A percentile compares a stretch with the other conserved stretches of the same genome.
Evolutionary conservation across 352 stramenopile species (phyloP).

Genomic region (Pythium folliculosum): DNA sequence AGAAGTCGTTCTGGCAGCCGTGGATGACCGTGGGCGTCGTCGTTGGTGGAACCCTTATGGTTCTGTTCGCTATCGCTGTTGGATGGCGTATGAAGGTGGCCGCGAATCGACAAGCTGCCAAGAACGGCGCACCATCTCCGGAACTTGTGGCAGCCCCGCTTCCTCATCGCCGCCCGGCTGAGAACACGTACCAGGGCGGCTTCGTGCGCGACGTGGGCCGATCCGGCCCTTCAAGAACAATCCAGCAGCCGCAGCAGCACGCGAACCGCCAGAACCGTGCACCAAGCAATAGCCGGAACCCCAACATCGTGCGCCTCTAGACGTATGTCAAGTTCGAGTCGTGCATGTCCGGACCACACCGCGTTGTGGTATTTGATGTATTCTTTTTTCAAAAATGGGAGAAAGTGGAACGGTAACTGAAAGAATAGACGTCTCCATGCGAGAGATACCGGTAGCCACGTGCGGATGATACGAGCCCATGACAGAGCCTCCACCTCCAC

Average conservation of each 20-base stretch:
- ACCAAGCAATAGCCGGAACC: conserved; percentile 29
- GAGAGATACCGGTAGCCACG: not conserved
- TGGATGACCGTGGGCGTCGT: conserved; percentile 77
- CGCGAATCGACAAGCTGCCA: conserved; percentile 1
- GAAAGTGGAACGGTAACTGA: not conserved
- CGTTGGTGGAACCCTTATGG: conserved; percentile 43
- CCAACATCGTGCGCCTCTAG: conserved; percentile 24
- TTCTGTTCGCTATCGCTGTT: conserved; percentile 60
- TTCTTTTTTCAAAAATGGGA: conserved; percentile 7
- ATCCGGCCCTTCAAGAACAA: not conserved
- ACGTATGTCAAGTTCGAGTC: conserved; percentile 1
- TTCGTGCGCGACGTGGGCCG: not conserved
- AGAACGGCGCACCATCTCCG: conserved; percentile 7
- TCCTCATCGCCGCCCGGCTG: conserved; percentile 5
- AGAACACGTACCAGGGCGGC: conserved; percentile 13
- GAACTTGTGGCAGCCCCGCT: conserved; percentile 1
- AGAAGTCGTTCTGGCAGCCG: conserved; percentile 58
- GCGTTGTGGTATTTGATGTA: not conserved
- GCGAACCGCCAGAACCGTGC: conserved; percentile 14
- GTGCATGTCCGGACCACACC: not conserved
- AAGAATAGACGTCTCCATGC: conserved; percentile 3
- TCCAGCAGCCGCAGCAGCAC: conserved; percentile 5
- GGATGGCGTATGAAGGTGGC: conserved; percentile 41
- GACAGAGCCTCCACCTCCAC: too few species aligned
- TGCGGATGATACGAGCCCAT: too few species aligned